Evolutionary conservation across 805 yeast species (phyloP), one percentile per base, ranked within the genome.

Genomic region (Yarrowia sp.): DNA sequence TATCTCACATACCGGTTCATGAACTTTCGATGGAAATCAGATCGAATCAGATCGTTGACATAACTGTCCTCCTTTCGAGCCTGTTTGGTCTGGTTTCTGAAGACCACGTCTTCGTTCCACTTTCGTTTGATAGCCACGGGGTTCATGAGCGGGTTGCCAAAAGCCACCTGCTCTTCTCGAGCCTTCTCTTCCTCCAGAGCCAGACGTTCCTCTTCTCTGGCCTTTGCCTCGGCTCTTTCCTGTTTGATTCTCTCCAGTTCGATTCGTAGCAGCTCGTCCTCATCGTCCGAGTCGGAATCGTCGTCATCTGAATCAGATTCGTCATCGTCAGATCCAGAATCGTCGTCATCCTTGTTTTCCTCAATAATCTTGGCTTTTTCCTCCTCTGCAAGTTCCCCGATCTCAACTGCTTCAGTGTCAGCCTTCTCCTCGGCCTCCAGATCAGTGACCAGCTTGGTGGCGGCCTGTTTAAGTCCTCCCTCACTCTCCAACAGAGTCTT

Each of bases 1-100:
- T 42, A 78, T 56, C 71, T 70, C 41, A 79, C 71, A 56, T 78
- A 78, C 70, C 75, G 76, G 71, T 77, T 70, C 76, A 78, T 73
- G 69, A 78, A 78, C 71, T 77, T 75, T 38, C 73, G 71, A 69
- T 78, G 81, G 67, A 78, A 78, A 22, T 79, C 81, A 0, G 81
- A 77, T 53, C 81, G 69, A n/a, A 78, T 49, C 73, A 77, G 72
- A 59, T 78, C 81, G 67, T 79, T 78, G 45, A 78, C 73, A 66
- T 76, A 76, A 14, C 70, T 61, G 50, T 71, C 67, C n/a, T 72
- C 74, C 42, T 74, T 72, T 1, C 65, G 67, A 1, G 73, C 74
- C 40, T 53, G 52, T 53, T 71, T 71, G 10, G 80, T 79, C 63
- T 79, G 79, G 52, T 77, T 75, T 61, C 72, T 72, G 70, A 78